A percentile compares a stretch with the other conserved stretches of the same genome.
Conservation (phyloP, 2,329 filamentous ascomycete genomes). For the Microsporum ferrugineum region DNA sequence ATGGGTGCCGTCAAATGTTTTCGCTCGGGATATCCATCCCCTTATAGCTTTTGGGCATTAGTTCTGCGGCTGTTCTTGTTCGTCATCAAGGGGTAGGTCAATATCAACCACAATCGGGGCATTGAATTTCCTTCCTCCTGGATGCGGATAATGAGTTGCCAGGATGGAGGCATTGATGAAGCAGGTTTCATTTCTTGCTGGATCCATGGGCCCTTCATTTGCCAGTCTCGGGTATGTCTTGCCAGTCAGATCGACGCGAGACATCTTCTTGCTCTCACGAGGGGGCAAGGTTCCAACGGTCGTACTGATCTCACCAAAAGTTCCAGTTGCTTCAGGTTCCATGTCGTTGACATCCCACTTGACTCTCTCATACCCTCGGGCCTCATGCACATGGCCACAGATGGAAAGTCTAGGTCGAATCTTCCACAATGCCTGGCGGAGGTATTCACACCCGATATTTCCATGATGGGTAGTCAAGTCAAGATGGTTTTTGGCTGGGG, state of each 20-base stretch:
- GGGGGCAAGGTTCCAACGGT: conserved; percentile 28
- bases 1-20: background rate
- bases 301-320: conserved; percentile 12
- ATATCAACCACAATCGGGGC: conserved; percentile 78
- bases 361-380: conserved; percentile 43
- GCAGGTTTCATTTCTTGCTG: conserved; percentile 54
- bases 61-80: background rate
- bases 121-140: conserved; percentile 52
- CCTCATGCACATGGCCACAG: conserved; percentile 51
- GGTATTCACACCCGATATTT: conserved; percentile 39
- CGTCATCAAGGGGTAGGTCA: conserved; percentile 44
- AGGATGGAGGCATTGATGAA: conserved; percentile 70
- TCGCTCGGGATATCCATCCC: background rate
- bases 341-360: conserved; percentile 30
- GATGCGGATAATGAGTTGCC: conserved; percentile 54
- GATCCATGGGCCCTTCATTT: conserved; percentile 20
- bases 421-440: conserved; percentile 35
- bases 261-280: conserved; percentile 42
- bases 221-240: conserved; percentile 26
- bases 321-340: background rate
- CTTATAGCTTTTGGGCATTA: background rate
- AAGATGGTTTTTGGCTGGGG: conserved; percentile 41
- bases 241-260: conserved; percentile 42
- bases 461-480: conserved; percentile 29
- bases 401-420: conserved; percentile 42